Evolutionary conservation across 108 stramenopile genomes (phyloP).

Genomic region (Stephanodiscus triporus): DNA sequence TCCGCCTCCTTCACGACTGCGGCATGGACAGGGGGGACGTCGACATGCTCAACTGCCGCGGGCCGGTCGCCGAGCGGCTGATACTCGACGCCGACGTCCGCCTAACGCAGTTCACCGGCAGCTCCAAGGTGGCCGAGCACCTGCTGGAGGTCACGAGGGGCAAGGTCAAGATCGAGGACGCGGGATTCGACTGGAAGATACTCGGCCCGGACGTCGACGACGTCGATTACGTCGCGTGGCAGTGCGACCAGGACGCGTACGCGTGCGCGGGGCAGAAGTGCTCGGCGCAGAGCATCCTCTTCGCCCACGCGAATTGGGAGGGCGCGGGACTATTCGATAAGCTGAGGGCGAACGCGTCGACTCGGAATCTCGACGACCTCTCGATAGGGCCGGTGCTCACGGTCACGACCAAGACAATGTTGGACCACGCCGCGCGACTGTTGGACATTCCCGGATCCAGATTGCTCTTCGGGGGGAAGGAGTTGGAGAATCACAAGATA

Average conservation of each 20-base stretch:
- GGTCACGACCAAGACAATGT: constrained; percentile 83
- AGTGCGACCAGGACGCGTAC: constrained; percentile 99
- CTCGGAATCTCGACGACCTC: constrained; percentile 83
- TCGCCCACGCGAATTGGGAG: constrained; percentile 95
- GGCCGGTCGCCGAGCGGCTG: constrained; percentile 86
- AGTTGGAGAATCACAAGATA: constrained; percentile 83
- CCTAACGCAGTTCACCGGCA: constrained; percentile 97
- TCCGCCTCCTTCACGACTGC: constrained; percentile 89
- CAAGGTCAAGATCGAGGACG: constrained; percentile 96
- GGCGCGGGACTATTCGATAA: constrained; percentile 82
- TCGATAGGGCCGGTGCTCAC: constrained; percentile 95
- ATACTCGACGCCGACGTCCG: constrained; percentile 83
- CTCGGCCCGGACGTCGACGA: constrained; percentile 92
- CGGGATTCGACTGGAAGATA: constrained; percentile 99
- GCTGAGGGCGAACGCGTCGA: constrained; percentile 76
- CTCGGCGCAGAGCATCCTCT: constrained; percentile 95
- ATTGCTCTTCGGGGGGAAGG: constrained; percentile 93
- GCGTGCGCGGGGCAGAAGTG: constrained; percentile 97
- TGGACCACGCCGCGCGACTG: constrained; percentile 80
- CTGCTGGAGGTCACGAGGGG: constrained; percentile 84
- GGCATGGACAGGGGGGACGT: constrained; percentile 91
- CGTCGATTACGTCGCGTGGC: constrained; percentile 96
- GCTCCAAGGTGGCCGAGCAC: constrained; percentile 84
- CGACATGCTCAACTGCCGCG: constrained; percentile 92
- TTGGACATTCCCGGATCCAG: constrained; percentile 85